Base-by-base conservation (phyloP, 2,329 filamentous ascomycete genomes). In the Monascus ruber region DNA sequence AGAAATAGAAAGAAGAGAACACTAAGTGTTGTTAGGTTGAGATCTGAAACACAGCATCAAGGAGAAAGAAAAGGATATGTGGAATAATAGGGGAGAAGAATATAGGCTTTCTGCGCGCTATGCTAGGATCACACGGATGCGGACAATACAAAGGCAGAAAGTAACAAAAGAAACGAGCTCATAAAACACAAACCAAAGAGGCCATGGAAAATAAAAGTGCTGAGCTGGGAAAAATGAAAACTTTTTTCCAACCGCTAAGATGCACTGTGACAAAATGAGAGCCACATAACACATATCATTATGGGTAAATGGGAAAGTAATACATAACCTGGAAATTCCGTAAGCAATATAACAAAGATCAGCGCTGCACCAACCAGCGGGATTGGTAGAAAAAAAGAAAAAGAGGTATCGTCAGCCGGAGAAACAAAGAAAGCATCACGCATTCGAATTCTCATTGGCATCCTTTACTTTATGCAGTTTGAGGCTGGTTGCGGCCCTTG, bases 401-500 rank as follows among this genome's bases (percentile, higher is more conserved):
- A 46, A 42, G 45, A 34, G 33, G 34, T 26, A 38, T 37, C 31
- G 45, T 31, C 34, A 36, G 17, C 17, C 17, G 17, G 38, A 34
- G 35, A 40, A 31, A 36, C 37, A 43, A 40, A 43, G 42, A 45
- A 38, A 37, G 26, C 35, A 49, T 32, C 25, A 43, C 46, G 43
- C 47, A 53, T 48, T 46, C 42, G 45, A 59, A 56, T 35, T 35
- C 28, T 31, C 31, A 34, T 10, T 27, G 24, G 24, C 25, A 31
- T 31, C 26, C 17, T 27, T 26, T 6, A n/a, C 34, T 46, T 63
- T 58, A 69, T 47, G 63, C 64, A 40, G 65, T 54, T 46, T 67
- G 66, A 36, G 65, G 42, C 47, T 69, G 65, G 51, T 59, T 66
- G 49, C 68, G 66, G 43, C 59, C 61, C 54, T 68, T 66, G 42